Conservation (phyloP, 495 filamentous ascomycete species). For the Talaromyces borbonicus region DNA sequence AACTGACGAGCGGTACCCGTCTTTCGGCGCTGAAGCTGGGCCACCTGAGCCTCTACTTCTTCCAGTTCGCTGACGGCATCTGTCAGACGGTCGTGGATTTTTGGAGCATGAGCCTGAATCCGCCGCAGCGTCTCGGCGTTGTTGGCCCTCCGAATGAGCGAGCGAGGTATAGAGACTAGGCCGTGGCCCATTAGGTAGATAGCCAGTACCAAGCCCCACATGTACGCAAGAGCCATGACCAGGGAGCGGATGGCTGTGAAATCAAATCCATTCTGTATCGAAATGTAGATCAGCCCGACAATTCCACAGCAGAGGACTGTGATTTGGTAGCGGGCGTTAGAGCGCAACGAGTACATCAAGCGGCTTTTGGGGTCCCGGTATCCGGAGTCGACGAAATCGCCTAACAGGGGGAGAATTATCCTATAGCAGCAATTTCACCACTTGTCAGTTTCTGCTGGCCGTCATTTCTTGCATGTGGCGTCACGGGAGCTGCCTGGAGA, state of each 20-base stretch:
- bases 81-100: slow-evolving; percentile 74
- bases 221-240: slow-evolving; percentile 87
- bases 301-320: slow-evolving; percentile 61
- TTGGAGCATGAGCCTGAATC: slow-evolving; percentile 70
- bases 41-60: slow-evolving; percentile 68
- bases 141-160: slow-evolving; percentile 65
- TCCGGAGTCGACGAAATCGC: slow-evolving; percentile 87
- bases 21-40: slow-evolving; percentile 69
- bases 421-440: slow-evolving; percentile 25
- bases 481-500: too few species aligned
- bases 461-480: too few species aligned
- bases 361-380: slow-evolving; percentile 76
- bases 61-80: slow-evolving; percentile 77
- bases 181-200: slow-evolving; percentile 98
- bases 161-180: slow-evolving; percentile 79
- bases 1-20: slow-evolving; percentile 71
- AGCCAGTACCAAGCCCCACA: slow-evolving; percentile 81
- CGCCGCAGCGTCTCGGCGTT: slow-evolving; percentile 59
- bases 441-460: too few species aligned
- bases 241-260: slow-evolving; percentile 60
- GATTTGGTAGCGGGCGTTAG: slow-evolving; percentile 80
- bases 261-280: slow-evolving; percentile 64
- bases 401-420: slow-evolving; percentile 87
- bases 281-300: slow-evolving; percentile 73
- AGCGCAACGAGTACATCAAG: slow-evolving; percentile 69